A percentile compares a stretch with the other conserved stretches of the same genome.
phyloP scores from a whole-genome alignment of 768 basidiomycete genomes.

The Tulasnella sp. region DNA sequence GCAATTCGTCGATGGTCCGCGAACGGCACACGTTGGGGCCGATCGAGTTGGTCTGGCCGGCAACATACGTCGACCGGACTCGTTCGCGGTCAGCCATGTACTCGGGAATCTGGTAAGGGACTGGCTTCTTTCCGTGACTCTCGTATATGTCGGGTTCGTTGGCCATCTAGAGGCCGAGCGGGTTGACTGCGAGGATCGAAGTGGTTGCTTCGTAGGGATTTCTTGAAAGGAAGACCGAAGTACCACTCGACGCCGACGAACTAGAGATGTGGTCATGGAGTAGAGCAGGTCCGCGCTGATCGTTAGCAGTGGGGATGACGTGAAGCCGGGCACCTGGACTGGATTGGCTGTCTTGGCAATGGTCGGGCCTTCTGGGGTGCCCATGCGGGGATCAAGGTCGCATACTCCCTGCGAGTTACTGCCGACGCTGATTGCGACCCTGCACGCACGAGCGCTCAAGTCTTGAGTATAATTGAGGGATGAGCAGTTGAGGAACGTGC shows the following conservation, averaged over 20 bases:
- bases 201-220: background rate
- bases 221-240: conserved; percentile 45
- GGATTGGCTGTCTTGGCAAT: conserved; percentile 51
- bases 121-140: conserved; percentile 40
- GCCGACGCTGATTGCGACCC: conserved; percentile 70
- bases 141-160: conserved; percentile 68
- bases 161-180: conserved; percentile 46
- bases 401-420: conserved; percentile 81
- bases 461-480: too few species aligned
- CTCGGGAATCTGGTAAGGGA: conserved; percentile 40
- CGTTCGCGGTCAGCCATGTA: conserved; percentile 41
- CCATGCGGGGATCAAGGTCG: conserved; percentile 51
- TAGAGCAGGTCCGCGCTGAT: conserved; percentile 49
- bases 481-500: too few species aligned
- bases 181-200: conserved; percentile 33
- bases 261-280: conserved; percentile 44
- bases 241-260: conserved; percentile 45
- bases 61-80: conserved; percentile 24
- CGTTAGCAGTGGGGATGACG: conserved; percentile 50
- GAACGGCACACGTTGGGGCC: conserved; percentile 48
- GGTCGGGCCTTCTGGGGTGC: conserved; percentile 51
- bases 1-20: conserved; percentile 43
- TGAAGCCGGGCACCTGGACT: conserved; percentile 45
- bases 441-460: too few species aligned
- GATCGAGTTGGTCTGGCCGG: conserved; percentile 40